phyloP scores from a whole-genome alignment of 2,329 filamentous ascomycete genomes.

The Cladosporium sp. region DNA sequence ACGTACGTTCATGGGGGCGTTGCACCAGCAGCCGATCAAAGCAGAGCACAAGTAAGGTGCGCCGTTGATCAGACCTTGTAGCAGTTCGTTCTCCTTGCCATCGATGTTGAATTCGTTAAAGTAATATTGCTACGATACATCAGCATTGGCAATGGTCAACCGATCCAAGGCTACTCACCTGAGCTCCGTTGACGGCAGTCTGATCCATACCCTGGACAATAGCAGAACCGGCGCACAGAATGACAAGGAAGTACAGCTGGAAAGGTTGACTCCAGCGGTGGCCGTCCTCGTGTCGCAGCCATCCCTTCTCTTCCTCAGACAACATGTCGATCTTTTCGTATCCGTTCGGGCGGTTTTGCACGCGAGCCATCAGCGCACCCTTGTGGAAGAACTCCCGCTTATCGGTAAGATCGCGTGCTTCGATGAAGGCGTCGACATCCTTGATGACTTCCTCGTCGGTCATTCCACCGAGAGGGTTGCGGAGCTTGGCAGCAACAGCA shows the following conservation, averaged over 20 bases:
- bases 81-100: conserved; percentile 24
- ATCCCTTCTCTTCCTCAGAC: conserved; percentile 57
- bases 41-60: conserved; percentile 68
- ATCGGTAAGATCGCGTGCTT: conserved; percentile 27
- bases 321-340: conserved; percentile 44
- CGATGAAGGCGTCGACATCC: conserved; percentile 30
- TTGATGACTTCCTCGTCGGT: conserved; percentile 28
- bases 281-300: conserved; percentile 61
- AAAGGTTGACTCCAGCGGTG: conserved; percentile 71
- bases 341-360: conserved; percentile 28
- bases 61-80: conserved; percentile 59
- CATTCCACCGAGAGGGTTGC: conserved; percentile 33
- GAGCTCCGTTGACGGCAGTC: conserved; percentile 51
- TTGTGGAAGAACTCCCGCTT: conserved; percentile 28
- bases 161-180: conserved; percentile 14
- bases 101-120: conserved; percentile 31
- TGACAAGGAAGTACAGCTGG: conserved; percentile 60
- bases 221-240: conserved; percentile 55
- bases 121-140: conserved; percentile 25
- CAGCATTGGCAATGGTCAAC: not conserved
- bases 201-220: conserved; percentile 56
- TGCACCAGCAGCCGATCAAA: conserved; percentile 70
- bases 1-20: conserved; percentile 64
- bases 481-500: conserved; percentile 27
- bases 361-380: conserved; percentile 30